Evolutionary conservation across 2,329 filamentous ascomycete species (phyloP), one percentile per base, ranked within the genome.

Genomic region (Penicillium sp.): DNA sequence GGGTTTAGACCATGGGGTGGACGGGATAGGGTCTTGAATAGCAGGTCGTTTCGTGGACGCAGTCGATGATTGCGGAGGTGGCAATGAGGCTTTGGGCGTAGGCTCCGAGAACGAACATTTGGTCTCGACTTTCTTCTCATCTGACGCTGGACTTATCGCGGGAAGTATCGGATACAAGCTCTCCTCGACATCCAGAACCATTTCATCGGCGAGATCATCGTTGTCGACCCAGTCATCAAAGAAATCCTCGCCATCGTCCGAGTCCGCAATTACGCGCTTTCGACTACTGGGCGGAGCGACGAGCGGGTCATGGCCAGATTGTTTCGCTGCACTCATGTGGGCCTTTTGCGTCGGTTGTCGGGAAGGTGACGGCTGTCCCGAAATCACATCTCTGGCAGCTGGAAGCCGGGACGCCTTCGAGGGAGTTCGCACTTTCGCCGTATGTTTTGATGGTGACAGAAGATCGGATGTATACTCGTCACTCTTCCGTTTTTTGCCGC

Each of bases 401-500:
- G 49, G 28, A 28, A 50, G 31, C 18, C 35, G 35, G 34, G 34
- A 44, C n/a, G 49, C 46, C 27, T 55, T 52, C 12, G 55, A 54
- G 14, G 59, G 58, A n/a, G 58, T 64, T 33, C 59, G 60, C 11
- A 56, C 47, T 48, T 61, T 65, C 3, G 57, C 53, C 12, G 52
- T 38, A 50, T 61, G 52, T 27, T 64, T 66, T n/a, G 56, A 62
- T 2, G 70, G 64, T 2, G 67, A 69, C 5, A 62, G 50, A 18
- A 71, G 59, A 49, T 73, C 70, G 5, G 64, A 68, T 31, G 65
- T 62, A 47, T 74, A 73, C 50, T 77, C 75, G 18, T 76, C 70
- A 52, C 75, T 77, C 58, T 76, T 77, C 42, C 75, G 66, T 58
- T 77, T 78, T 58, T 72, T 75, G 4, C 72, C 72, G 54, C 66